A percentile compares a stretch with the other conserved stretches of the same genome.
Conservation (phyloP, 2,329 filamentous ascomycete genomes). For the Penicillium sp. region DNA sequence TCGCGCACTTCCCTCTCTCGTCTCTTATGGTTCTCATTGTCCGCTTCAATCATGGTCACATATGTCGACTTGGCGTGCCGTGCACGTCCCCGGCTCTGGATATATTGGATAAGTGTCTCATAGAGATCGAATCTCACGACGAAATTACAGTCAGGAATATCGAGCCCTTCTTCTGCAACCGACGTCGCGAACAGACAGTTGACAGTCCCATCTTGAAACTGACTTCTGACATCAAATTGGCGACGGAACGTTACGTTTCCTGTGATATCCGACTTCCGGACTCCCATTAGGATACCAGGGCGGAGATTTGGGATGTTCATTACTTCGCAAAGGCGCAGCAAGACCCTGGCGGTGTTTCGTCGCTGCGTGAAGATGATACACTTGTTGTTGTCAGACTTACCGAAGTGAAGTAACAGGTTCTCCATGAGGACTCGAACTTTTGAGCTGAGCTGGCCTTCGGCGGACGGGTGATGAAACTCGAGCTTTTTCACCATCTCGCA, state of each 20-base stretch:
- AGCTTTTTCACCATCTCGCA: slow-evolving; percentile 58
- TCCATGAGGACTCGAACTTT: slow-evolving; percentile 69
- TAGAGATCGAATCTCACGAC: slow-evolving; percentile 79
- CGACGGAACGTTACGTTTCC: slow-evolving; percentile 69
- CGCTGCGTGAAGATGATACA: slow-evolving; percentile 89
- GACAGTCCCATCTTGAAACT: slow-evolving; percentile 54
- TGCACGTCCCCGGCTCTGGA: slow-evolving; percentile 88
- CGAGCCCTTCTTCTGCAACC: slow-evolving; percentile 67
- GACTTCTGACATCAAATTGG: slow-evolving; percentile 72
- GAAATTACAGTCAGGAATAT: slow-evolving; percentile 68
- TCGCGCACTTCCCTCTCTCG: slow-evolving; percentile 52
- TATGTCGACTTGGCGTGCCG: slow-evolving; percentile 77
- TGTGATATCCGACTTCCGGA: slow-evolving; percentile 52
- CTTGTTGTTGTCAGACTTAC: slow-evolving; percentile 57
- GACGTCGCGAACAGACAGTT: slow-evolving; percentile 58
- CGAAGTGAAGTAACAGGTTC: slow-evolving; percentile 66
- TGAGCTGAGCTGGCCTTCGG: slow-evolving; percentile 60
- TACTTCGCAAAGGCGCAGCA: slow-evolving; percentile 67
- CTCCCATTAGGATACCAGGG: slow-evolving; percentile 66
- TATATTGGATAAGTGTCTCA: slow-evolving; percentile 87
- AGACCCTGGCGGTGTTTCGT: slow-evolving; percentile 72
- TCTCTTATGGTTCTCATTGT: slow-evolving; percentile 67
- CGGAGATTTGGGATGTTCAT: slow-evolving; percentile 62
- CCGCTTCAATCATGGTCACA: slow-evolving; percentile 77
- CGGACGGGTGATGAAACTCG: slow-evolving; percentile 45